phyloP scores from a whole-genome alignment of 768 basidiomycete genomes.

The Hortiboletus campestris region DNA sequence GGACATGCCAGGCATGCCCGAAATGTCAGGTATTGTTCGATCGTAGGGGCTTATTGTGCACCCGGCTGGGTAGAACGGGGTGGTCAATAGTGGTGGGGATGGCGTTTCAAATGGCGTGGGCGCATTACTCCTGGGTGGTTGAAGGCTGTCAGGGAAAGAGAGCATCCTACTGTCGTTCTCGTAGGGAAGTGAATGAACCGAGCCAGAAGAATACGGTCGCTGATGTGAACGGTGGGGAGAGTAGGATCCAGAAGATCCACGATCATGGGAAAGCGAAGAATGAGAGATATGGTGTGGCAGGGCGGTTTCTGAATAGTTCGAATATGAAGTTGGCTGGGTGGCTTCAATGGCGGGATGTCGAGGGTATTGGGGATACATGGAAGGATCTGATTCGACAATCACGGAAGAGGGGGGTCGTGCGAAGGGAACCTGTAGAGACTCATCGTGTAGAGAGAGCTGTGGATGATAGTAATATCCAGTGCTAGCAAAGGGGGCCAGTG shows the following conservation, averaged over 20 bases:
- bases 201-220: conserved; percentile 22
- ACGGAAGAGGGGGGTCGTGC: conserved; percentile 7
- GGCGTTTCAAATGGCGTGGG: conserved; percentile 15
- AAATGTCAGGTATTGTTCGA: conserved; percentile 8
- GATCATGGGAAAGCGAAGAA: conserved; percentile 9
- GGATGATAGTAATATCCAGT: conserved; percentile 32
- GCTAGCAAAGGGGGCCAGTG: conserved; percentile 32
- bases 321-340: conserved; percentile 16
- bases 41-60: conserved; percentile 8
- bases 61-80: conserved; percentile 31
- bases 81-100: conserved; percentile 28
- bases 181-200: conserved; percentile 17
- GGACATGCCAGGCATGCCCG: conserved; percentile 17
- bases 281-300: conserved; percentile 11
- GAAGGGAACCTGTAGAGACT: conserved; percentile 8
- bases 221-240: conserved; percentile 7
- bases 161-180: conserved; percentile 6
- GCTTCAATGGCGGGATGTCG: conserved; percentile 5
- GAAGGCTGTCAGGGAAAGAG: conserved; percentile 13
- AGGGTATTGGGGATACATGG: conserved; percentile 18
- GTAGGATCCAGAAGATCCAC: conserved; percentile 7
- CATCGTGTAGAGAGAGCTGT: conserved; percentile 11
- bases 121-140: conserved; percentile 3
- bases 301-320: conserved; percentile 11
- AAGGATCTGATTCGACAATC: conserved; percentile 8